Base-by-base conservation (phyloP, 176 grass and related monocot species). In the Cenchrus americanus region DNA sequence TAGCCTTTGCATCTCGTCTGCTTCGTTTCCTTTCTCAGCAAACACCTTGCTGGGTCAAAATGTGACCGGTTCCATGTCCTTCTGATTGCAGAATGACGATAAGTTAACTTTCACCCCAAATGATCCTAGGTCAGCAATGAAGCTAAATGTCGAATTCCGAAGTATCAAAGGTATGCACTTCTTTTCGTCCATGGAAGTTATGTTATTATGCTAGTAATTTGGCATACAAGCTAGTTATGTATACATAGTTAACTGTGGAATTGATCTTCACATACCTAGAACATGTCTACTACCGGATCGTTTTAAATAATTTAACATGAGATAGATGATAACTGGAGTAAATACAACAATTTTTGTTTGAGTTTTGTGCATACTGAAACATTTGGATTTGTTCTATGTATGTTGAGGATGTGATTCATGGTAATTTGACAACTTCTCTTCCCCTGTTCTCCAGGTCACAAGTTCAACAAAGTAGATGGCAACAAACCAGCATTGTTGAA, bases 381-480 rank as follows among this genome's bases (percentile, higher is more conserved):
- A 49, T 8, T 62, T 19, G 3, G 34, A 62, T 77, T 50, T 41
- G 51, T 72, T 80, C 59, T 26, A 51, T 83, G 27, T 77, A 63
- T 77, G 12, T n/a, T 14, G 84, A 54, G 4, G 26, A 30, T 72
- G 54, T 79, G 10, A 19, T 59, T 84, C 17, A 62, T 75, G 49
- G 14, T 69, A 65, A 66, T 71, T 71, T 78, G 87, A 48, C 81
- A 19, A 5, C 17, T 78, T 83, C 26, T 52, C 24, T 34, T 21
- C 73, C 10, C 3, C 34, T 87, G 13, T 40, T 60, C 77, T 84
- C 58, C 54, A 98, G 96, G 91, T 81, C 96, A 95, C 78, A 98
- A 98, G 66, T 93, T 98, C 77, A 98, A 88, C 40, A 98, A 98
- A 83, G 73, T 86, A 73, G 96, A 98, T 90, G 93, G 93, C 80